phyloP scores from a whole-genome alignment of 345 rosid species.

The Rhizophora apiculata region DNA sequence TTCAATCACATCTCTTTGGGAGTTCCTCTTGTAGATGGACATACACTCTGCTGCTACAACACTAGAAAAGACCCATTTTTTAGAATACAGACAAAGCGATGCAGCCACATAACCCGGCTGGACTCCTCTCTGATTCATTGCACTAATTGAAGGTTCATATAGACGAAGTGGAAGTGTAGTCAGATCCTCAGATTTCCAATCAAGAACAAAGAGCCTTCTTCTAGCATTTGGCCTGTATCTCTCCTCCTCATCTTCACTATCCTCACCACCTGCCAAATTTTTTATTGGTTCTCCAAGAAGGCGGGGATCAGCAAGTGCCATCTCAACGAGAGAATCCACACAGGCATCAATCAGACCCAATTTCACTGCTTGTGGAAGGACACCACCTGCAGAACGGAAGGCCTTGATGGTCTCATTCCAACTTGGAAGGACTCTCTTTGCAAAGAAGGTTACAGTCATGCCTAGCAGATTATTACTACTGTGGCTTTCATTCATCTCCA shows the following conservation, averaged over 20 bases:
- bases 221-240: constrained; percentile 58
- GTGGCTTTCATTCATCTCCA: constrained; percentile 68
- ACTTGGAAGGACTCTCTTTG: constrained; percentile 49
- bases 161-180: constrained; percentile 49
- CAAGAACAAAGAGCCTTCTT: constrained; percentile 52
- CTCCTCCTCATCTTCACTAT: constrained; percentile 28
- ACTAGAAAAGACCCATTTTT: constrained; percentile 42
- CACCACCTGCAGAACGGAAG: constrained; percentile 32
- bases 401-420: constrained; percentile 81
- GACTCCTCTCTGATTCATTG: constrained; percentile 38
- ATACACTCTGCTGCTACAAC: constrained; percentile 15
- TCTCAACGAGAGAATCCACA: constrained; percentile 50
- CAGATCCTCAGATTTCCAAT: constrained; percentile 60
- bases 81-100: constrained; percentile 54
- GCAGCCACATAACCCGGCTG: constrained; percentile 41
- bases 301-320: constrained; percentile 53
- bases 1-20: constrained; percentile 49
- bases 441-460: constrained; percentile 46
- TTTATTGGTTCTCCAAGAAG: constrained; percentile 56
- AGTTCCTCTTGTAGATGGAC: constrained; percentile 40
- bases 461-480: constrained; percentile 53
- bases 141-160: constrained; percentile 42
- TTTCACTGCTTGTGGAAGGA: constrained; percentile 37
- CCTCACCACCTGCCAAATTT: constrained; percentile 11
- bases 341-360: constrained; percentile 57